Evolutionary conservation across 768 basidiomycete species (phyloP).

Genomic region (Kwoniella bestiolae): DNA sequence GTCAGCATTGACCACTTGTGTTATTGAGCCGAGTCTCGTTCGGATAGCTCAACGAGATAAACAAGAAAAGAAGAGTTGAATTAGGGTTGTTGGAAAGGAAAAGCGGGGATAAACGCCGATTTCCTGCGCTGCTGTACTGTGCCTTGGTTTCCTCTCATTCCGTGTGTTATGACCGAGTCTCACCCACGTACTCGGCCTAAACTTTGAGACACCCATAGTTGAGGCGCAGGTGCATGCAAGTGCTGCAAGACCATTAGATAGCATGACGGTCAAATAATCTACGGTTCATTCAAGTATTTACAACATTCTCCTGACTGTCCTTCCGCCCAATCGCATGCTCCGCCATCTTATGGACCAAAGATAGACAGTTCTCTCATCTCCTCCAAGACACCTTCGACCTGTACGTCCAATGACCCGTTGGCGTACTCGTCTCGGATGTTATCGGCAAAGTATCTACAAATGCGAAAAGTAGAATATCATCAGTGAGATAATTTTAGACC

Average conservation of each 20-base stretch:
- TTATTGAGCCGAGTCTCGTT: no score
- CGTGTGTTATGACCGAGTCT: no score
- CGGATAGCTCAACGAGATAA: not conserved
- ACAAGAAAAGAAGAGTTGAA: not conserved
- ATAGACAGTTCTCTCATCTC: slow-evolving; percentile 97
- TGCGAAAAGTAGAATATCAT: not conserved
- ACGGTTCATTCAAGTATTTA: not conserved
- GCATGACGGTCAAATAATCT: not conserved
- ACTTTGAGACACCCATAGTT: no score
- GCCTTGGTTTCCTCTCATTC: no score
- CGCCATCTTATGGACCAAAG: slow-evolving; percentile 65
- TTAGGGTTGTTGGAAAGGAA: not conserved
- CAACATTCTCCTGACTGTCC: not conserved
- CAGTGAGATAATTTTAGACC: no score
- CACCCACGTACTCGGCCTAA: no score
- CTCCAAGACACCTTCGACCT: slow-evolving; percentile 95
- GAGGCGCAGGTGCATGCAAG: no score
- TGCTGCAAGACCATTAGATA: not conserved
- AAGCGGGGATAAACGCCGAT: not conserved
- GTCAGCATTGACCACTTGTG: not conserved
- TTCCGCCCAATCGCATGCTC: not conserved
- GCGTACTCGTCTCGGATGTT: slow-evolving; percentile 95
- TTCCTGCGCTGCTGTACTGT: not conserved
- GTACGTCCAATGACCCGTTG: slow-evolving; percentile 90
- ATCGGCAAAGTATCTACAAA: slow-evolving; percentile 79